phyloP scores from a whole-genome alignment of 1,284 basidiomycete genomes.

The Fistulinella staudtii region DNA sequence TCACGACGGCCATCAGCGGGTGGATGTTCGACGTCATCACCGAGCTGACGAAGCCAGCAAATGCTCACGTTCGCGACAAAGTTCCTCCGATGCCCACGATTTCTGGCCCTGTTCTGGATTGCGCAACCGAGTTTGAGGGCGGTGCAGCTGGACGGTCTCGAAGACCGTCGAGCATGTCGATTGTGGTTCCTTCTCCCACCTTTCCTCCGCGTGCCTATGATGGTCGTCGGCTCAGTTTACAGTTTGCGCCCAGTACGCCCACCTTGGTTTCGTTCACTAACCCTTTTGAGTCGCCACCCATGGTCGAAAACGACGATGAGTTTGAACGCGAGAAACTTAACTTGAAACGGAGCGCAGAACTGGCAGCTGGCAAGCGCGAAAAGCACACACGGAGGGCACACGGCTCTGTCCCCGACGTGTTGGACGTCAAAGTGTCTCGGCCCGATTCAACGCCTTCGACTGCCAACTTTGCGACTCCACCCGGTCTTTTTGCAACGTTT shows the following conservation, averaged over 20 bases:
- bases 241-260: conserved; percentile 51
- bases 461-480: conserved; percentile 2
- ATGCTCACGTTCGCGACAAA: background rate
- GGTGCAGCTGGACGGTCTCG: conserved; percentile 20
- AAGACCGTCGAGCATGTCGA: conserved; percentile 38
- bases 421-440: conserved; percentile 17
- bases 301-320: conserved; percentile 38
- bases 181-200: conserved; percentile 28
- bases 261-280: conserved; percentile 43
- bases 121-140: conserved; percentile 15
- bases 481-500: conserved; percentile 40
- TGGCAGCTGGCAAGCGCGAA: conserved; percentile 30
- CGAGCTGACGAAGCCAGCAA: conserved; percentile 51
- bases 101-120: background rate
- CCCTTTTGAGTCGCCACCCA: conserved; percentile 18
- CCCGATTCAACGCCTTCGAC: background rate
- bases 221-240: conserved; percentile 50
- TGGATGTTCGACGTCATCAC: conserved; percentile 80
- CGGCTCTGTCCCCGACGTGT: conserved; percentile 13
- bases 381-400: conserved; percentile 27
- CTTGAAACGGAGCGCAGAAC: conserved; percentile 37
- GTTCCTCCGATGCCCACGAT: conserved; percentile 5
- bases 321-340: conserved; percentile 42
- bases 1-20: conserved; percentile 44
- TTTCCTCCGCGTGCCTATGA: conserved; percentile 25